Evolutionary conservation across 306 rosid genomes (phyloP), one percentile per base, ranked within the genome.

Genomic region (Pyrus pyrifolia): DNA sequence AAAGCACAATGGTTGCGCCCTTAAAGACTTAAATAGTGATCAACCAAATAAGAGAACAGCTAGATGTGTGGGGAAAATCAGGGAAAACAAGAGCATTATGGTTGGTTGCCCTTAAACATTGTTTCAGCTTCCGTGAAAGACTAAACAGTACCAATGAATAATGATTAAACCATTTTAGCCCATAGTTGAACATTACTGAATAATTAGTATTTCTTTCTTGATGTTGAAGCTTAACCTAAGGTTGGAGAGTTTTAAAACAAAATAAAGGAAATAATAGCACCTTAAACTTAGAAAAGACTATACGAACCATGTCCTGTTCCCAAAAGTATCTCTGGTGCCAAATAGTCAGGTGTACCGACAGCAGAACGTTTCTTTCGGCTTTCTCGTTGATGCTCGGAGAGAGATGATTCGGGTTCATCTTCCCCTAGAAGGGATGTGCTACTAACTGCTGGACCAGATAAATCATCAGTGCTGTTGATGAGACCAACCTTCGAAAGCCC

Each of bases 401-500:
- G 65, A 81, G 86, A 79, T 62, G 77, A 67, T 65, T 81, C 79
- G 67, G 88, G 81, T 76, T 92, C 99, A 79, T 96, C 97, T 68
- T 92, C 97, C 69, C 76, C 88, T 74, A 79, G 91, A 73, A 92
- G 82, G 80, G 92, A 86, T 67, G 97, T 87, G 65, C 89, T 93
- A 64, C 96, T 90, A 78, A 91, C 98, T 15, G 89, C 97, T 75
- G 97, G 97, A 76, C 97, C 97, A 68, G 99, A 88, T 80, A 96
- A 88, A 83, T 96, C 99, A 85, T 95, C 99, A 27, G 99, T 96
- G 85, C 98, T 96, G 87, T 96, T 96, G 88, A 92, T 91, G 72
- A 96, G 98, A 86, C 99, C 99, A 81, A 96, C 99, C 86, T 96
- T 96, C 40, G 99, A 96, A 78, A 96, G 98, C 79, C 99, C 99